A percentile compares a stretch with the other conserved stretches of the same genome.
Conservation (phyloP, 768 basidiomycete genomes). For the Termitomyces sp. region DNA sequence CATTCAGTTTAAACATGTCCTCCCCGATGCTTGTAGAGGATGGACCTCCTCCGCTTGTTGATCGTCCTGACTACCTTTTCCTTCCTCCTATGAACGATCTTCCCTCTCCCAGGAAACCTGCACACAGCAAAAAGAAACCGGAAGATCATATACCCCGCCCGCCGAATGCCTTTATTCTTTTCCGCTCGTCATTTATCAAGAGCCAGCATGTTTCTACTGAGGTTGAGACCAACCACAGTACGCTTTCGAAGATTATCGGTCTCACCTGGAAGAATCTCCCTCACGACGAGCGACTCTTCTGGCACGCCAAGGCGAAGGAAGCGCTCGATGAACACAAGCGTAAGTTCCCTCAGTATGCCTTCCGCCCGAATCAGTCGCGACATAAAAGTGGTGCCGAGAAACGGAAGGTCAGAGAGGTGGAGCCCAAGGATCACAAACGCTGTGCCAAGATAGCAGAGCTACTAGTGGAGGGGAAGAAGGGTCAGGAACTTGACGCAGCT, state of each 20-base stretch:
- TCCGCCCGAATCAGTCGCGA: conserved; percentile 54
- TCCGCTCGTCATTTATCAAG: conserved; percentile 80
- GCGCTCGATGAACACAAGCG: conserved; percentile 71
- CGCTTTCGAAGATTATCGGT: conserved; percentile 80
- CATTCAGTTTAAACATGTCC: conserved; percentile 48
- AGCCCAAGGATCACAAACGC: conserved; percentile 55
- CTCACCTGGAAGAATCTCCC: conserved; percentile 78
- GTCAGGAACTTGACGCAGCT: conserved; percentile 48
- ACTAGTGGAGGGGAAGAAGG: conserved; percentile 50
- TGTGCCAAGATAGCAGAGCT: conserved; percentile 65
- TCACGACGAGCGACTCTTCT: conserved; percentile 67
- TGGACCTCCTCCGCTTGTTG: conserved; percentile 35
- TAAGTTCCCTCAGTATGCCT: conserved; percentile 72
- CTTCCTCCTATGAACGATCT: conserved; percentile 46
- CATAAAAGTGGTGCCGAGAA: conserved; percentile 39
- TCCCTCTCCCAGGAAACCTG: conserved; percentile 34
- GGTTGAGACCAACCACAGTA: conserved; percentile 80
- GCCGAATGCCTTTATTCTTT: conserved; percentile 84
- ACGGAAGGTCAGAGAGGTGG: conserved; percentile 56
- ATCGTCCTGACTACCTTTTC: conserved; percentile 39
- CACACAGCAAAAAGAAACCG: conserved; percentile 65
- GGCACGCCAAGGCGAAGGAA: conserved; percentile 71
- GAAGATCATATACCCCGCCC: conserved; percentile 78
- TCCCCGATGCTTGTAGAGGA: conserved; percentile 52
- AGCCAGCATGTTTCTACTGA: conserved; percentile 69